Evolutionary conservation across 2,329 filamentous ascomycete species (phyloP).

Genomic region (Exophiala dermatitidis): DNA sequence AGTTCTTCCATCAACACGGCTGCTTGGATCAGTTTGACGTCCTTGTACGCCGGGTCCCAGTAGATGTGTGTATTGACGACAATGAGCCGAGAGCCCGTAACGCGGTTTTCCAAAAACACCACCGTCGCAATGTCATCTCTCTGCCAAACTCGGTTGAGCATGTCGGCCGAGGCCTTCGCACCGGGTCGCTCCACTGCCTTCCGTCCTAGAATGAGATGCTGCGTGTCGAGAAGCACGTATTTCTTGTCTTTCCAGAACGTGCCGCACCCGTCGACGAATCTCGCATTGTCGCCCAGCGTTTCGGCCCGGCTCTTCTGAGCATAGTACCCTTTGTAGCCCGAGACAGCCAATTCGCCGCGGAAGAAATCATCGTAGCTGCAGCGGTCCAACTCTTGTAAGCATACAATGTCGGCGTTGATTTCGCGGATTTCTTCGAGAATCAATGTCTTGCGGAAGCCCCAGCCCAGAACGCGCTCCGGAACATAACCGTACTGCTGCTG

Average conservation of each 20-base stretch:
- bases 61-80: constrained; percentile 90
- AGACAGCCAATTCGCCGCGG: constrained; percentile 72
- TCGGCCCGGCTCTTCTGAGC: constrained; percentile 84
- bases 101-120: constrained; percentile 83
- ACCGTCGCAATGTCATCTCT: constrained; percentile 94
- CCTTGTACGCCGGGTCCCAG: constrained; percentile 84
- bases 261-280: constrained; percentile 88
- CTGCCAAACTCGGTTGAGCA: constrained; percentile 97
- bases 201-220: constrained; percentile 83
- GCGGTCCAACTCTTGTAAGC: constrained; percentile 86
- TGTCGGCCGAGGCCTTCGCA: constrained; percentile 95
- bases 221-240: constrained; percentile 88
- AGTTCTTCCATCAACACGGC: constrained; percentile 92
- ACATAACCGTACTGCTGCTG: constrained; percentile 82
- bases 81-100: constrained; percentile 84
- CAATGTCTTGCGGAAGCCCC: constrained; percentile 76
- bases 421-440: constrained; percentile 76
- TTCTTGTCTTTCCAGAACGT: constrained; percentile 96
- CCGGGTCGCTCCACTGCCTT: constrained; percentile 91
- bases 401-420: constrained; percentile 80
- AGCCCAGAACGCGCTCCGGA: constrained; percentile 69
- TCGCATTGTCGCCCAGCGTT: constrained; percentile 86
- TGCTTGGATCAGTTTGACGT: constrained; percentile 94
- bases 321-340: constrained; percentile 89
- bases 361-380: constrained; percentile 91